phyloP scores from a whole-genome alignment of 768 basidiomycete genomes.

The Panaeolus papilionaceus region DNA sequence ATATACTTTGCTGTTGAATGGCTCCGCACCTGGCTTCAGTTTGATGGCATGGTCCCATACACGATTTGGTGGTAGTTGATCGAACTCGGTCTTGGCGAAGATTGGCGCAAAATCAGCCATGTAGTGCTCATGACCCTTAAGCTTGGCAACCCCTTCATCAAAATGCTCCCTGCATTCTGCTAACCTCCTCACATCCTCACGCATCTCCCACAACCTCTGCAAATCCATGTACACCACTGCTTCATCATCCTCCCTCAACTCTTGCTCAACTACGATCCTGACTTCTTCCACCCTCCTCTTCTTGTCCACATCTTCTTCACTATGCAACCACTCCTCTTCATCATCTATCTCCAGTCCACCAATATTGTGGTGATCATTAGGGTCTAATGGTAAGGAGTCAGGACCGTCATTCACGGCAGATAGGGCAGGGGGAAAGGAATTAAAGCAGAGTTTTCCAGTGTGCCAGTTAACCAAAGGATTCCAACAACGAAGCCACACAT shows the following conservation, averaged over 20 bases:
- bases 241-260: neutral
- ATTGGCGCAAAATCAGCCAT: constrained; percentile 21
- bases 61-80: constrained; percentile 24
- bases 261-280: neutral
- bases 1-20: constrained; percentile 15
- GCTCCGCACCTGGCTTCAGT: neutral
- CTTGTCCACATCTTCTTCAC: neutral
- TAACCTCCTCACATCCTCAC: neutral
- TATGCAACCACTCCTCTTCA: too few relatives aligned
- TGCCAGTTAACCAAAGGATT: too few relatives aligned
- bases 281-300: too few relatives aligned
- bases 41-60: constrained; percentile 17
- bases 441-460: too few relatives aligned
- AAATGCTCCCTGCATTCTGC: neutral
- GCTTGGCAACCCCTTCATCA: neutral
- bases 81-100: constrained; percentile 24
- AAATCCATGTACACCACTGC: neutral
- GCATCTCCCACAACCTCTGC: neutral
- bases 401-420: too few relatives aligned
- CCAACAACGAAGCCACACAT: too few relatives aligned
- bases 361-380: too few relatives aligned
- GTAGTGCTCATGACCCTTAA: constrained; percentile 9
- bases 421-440: too few relatives aligned
- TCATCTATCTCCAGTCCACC: too few relatives aligned
- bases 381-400: too few relatives aligned